Percentiles rank a stretch among this genome's conserved stretches.
Evolutionary conservation across 1,284 basidiomycete species (phyloP).

Genomic region (Puccinia polysora): DNA sequence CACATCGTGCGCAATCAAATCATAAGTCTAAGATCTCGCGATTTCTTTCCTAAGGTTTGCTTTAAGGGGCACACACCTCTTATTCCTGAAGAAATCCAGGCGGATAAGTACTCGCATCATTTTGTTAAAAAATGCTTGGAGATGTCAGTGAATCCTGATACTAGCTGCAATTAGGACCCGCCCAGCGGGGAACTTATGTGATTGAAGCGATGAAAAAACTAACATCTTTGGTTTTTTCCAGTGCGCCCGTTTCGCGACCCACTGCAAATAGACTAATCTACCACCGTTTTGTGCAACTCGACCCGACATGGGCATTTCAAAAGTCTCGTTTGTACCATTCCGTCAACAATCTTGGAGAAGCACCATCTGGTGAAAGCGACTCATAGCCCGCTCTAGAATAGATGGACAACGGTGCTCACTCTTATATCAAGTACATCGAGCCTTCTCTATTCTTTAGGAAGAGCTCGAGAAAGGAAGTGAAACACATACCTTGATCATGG

Average conservation of each 20-base stretch:
- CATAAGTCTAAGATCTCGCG: background rate
- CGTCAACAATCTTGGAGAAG: too few species aligned
- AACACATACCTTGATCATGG: too few species aligned
- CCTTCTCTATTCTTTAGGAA: too few species aligned
- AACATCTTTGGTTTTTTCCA: conserved; percentile 54
- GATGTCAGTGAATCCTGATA: conserved; percentile 60
- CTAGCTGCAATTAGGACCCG: background rate
- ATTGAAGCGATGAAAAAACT: background rate
- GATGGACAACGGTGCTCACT: too few species aligned
- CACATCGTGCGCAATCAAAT: background rate
- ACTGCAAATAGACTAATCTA: conserved; percentile 72
- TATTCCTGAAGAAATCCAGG: conserved; percentile 71
- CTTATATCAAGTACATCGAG: too few species aligned
- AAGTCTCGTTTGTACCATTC: too few species aligned
- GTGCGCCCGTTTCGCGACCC: conserved; percentile 76
- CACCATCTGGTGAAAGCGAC: too few species aligned
- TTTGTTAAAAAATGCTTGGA: conserved; percentile 86
- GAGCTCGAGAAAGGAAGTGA: too few species aligned
- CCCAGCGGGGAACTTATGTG: background rate
- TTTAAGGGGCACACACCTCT: conserved; percentile 77
- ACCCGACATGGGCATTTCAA: conserved; percentile 66
- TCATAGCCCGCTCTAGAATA: too few species aligned
- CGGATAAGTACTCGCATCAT: conserved; percentile 72
- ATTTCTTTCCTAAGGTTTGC: conserved; percentile 61
- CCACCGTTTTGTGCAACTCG: conserved; percentile 75